Evolutionary conservation across 495 filamentous ascomycete genomes (phyloP).

Genomic region (Hapsidospora chrysogenum): DNA sequence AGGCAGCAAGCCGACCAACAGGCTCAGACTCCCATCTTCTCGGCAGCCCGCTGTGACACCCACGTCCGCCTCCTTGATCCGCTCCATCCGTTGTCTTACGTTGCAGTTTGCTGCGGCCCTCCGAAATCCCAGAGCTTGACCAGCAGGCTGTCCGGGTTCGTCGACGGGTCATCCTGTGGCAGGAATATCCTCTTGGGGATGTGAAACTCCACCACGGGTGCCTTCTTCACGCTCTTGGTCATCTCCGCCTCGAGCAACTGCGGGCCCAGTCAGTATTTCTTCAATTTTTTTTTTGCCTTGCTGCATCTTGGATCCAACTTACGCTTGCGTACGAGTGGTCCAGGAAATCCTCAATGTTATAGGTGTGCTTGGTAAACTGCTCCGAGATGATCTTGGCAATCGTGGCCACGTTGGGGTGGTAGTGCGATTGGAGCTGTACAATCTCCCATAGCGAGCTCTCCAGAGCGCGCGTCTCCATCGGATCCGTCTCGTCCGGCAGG

Average conservation of each 20-base stretch:
- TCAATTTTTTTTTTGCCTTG: not conserved
- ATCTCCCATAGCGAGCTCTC: constrained; percentile 95
- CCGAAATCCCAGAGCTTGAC: constrained; percentile 42
- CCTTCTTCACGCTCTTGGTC: constrained; percentile 63
- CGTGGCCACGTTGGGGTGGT: constrained; percentile 92
- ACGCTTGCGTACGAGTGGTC: constrained; percentile 85
- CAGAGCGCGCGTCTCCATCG: constrained; percentile 69
- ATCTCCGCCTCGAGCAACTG: constrained; percentile 73
- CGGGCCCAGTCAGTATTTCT: constrained; percentile 11
- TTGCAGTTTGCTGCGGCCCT: no score
- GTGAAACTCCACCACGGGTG: constrained; percentile 79
- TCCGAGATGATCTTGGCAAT: constrained; percentile 87
- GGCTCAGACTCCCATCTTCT: no score
- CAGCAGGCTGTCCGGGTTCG: constrained; percentile 27
- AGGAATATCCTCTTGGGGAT: constrained; percentile 82
- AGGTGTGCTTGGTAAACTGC: constrained; percentile 92
- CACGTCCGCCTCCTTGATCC: no score
- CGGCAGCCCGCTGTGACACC: no score
- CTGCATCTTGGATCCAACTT: constrained; percentile 18
- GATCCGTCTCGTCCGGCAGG: constrained; percentile 54
- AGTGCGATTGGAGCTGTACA: constrained; percentile 75
- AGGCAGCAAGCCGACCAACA: no score
- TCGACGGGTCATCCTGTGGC: constrained; percentile 26
- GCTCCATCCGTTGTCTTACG: no score
- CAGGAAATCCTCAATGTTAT: constrained; percentile 87